Percentiles rank a stretch among this genome's conserved stretches.
Conservation (phyloP, 2,329 filamentous ascomycete genomes). For the Paracamarosporium sp. region DNA sequence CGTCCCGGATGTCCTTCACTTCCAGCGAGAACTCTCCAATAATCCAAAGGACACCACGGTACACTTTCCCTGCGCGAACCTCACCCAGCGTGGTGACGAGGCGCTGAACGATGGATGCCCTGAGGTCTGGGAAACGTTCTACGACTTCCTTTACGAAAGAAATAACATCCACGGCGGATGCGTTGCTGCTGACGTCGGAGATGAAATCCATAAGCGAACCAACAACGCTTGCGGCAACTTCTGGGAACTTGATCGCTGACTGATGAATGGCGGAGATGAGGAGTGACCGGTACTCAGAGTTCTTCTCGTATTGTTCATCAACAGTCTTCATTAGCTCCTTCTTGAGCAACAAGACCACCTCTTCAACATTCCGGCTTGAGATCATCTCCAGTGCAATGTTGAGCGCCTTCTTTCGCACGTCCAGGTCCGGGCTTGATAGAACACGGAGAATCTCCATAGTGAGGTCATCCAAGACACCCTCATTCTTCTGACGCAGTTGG, state of each 20-base stretch:
- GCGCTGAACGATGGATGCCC: conserved; percentile 84
- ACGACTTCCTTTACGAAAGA: conserved; percentile 99
- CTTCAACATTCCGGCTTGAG: conserved; percentile 97
- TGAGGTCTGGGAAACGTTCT: conserved; percentile 92
- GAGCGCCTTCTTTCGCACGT: conserved; percentile 91
- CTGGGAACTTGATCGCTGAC: conserved; percentile 98
- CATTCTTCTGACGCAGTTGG: conserved; percentile 83
- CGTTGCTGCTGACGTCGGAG: conserved; percentile 97
- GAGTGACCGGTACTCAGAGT: conserved; percentile 69
- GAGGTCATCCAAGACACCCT: conserved; percentile 89
- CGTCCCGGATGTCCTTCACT: conserved; percentile 91
- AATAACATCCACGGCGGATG: conserved; percentile 95
- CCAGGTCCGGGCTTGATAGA: conserved; percentile 92
- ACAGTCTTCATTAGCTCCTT: conserved; percentile 98
- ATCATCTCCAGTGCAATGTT: conserved; percentile 95
- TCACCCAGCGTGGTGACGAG: conserved; percentile 90
- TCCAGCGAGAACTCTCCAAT: conserved; percentile 96
- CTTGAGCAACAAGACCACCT: conserved; percentile 93
- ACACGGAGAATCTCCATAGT: conserved; percentile 98
- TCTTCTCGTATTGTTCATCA: conserved; percentile 97
- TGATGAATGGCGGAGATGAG: conserved; percentile 97
- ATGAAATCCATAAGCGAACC: conserved; percentile 99
- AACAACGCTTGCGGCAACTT: conserved; percentile 95
- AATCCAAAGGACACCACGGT: conserved; percentile 95
- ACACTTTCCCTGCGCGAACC: conserved; percentile 95